Evolutionary conservation across 2,329 filamentous ascomycete genomes (phyloP).

Genomic region (Ophiognomonia clavigignenti-juglandacearum): DNA sequence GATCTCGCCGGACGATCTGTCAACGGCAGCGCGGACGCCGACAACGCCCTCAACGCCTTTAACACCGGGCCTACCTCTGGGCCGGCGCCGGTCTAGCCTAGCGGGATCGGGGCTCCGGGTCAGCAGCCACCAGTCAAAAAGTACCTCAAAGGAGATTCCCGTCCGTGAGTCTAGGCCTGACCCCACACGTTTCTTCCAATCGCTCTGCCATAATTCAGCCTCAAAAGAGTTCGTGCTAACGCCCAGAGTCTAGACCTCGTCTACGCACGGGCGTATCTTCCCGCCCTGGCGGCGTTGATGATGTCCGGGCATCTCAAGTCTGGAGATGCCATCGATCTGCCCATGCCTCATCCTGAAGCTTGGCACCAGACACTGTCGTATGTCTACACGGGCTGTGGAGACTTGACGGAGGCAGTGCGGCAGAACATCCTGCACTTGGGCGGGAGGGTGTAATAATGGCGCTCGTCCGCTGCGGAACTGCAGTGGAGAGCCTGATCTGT

Average conservation of each 20-base stretch:
- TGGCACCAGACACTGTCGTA: conserved; percentile 53
- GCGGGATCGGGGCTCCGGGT: conserved; percentile 12
- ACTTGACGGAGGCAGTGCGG: conserved; percentile 39
- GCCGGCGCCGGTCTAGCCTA: conserved; percentile 10
- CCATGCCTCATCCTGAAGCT: conserved; percentile 49
- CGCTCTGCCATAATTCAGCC: background rate
- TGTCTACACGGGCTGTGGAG: conserved; percentile 47
- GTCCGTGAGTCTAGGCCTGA: conserved; percentile 43
- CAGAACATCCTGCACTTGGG: conserved; percentile 53
- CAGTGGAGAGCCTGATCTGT: no score
- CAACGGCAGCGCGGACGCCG: conserved; percentile 4
- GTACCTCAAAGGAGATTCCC: conserved; percentile 31
- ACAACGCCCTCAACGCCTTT: conserved; percentile 4
- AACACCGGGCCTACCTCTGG: conserved; percentile 4
- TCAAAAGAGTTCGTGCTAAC: no score
- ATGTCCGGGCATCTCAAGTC: conserved; percentile 45
- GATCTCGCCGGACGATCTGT: conserved; percentile 8
- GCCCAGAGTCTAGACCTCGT: conserved; percentile 45
- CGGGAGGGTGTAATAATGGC: conserved; percentile 36
- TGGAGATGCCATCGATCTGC: conserved; percentile 52
- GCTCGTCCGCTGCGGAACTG: no score
- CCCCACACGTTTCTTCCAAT: background rate
- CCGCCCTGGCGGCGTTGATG: conserved; percentile 50
- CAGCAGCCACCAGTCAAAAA: conserved; percentile 12
- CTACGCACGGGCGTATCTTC: conserved; percentile 44